Percentiles rank a stretch among this genome's conserved stretches.
phyloP scores from a whole-genome alignment of 1,284 basidiomycete genomes.

The Cystobasidiaceae sp. region DNA sequence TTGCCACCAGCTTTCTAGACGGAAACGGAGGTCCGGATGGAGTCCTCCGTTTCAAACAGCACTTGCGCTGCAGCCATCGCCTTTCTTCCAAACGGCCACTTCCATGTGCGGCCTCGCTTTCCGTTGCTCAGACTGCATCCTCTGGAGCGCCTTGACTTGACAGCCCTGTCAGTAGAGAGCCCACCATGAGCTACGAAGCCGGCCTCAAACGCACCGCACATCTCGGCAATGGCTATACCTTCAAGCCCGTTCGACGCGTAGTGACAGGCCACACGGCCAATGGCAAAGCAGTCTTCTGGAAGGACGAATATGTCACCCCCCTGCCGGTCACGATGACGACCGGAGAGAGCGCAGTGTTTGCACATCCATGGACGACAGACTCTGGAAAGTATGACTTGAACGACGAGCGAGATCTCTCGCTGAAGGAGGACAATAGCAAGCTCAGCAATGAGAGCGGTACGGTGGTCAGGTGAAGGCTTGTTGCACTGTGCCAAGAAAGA shows the following conservation, averaged over 20 bases:
- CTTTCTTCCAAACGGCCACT: too few species aligned
- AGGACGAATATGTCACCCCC: not conserved
- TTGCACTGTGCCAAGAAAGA: not conserved
- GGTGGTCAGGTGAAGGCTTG: not conserved
- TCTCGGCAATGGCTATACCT: not conserved
- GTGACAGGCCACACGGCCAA: not conserved
- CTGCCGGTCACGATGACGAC: not conserved
- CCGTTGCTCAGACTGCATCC: too few species aligned
- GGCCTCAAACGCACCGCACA: too few species aligned
- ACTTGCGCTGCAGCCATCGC: too few species aligned
- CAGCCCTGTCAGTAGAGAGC: too few species aligned
- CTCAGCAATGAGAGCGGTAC: conserved; percentile 8
- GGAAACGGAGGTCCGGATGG: too few species aligned
- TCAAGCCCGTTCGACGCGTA: not conserved
- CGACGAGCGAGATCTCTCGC: conserved; percentile 1
- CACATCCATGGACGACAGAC: not conserved
- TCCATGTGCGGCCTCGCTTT: too few species aligned
- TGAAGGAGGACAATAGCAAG: conserved; percentile 4
- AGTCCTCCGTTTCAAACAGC: too few species aligned
- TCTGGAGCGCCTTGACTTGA: too few species aligned
- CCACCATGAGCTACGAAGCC: too few species aligned
- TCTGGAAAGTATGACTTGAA: not conserved
- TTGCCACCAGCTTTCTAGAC: too few species aligned
- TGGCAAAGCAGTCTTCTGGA: not conserved
- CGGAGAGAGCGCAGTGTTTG: not conserved